Evolutionary conservation across 2,329 filamentous ascomycete genomes (phyloP).

Genomic region (Hymenoscyphus fraxineus): DNA sequence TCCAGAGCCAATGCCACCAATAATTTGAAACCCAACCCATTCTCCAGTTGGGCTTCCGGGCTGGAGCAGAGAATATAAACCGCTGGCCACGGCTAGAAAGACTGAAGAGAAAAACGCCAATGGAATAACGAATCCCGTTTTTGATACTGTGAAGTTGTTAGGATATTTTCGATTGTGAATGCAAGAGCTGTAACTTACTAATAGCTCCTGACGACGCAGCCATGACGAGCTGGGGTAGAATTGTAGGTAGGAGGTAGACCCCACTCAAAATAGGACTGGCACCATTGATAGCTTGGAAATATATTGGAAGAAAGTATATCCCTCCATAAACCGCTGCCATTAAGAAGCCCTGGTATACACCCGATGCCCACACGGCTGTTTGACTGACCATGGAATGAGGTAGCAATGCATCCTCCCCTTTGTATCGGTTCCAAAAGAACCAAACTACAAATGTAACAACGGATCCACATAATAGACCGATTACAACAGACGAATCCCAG

Average conservation of each 20-base stretch:
- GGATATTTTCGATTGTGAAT: conserved; percentile 30
- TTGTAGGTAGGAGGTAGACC: conserved; percentile 36
- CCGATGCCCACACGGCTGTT: conserved; percentile 13
- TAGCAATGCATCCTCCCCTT: conserved; percentile 26
- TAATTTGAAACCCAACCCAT: conserved; percentile 24
- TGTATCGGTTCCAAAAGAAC: conserved; percentile 16
- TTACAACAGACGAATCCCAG: conserved; percentile 28
- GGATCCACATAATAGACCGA: conserved; percentile 27
- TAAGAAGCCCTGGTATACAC: conserved; percentile 34
- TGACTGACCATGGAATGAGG: conserved; percentile 14
- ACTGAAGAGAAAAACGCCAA: conserved; percentile 33
- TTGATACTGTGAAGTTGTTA: conserved; percentile 39
- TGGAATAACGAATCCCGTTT: conserved; percentile 49
- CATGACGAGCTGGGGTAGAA: conserved; percentile 32
- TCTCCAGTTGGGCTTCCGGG: conserved; percentile 23
- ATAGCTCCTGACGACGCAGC: conserved; percentile 35
- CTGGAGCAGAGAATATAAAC: conserved; percentile 34
- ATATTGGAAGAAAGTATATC: conserved; percentile 45
- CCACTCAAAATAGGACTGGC: conserved; percentile 35
- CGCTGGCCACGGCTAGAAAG: conserved; percentile 15
- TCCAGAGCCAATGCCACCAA: conserved; percentile 34
- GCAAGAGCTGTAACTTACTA: conserved; percentile 23
- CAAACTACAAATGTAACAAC: conserved; percentile 21
- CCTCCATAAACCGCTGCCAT: conserved; percentile 40
- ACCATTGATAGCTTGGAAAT: conserved; percentile 44